Percentiles rank a stretch among this genome's conserved stretches.
phyloP scores from a whole-genome alignment of 805 yeast genomes.

The Candida gorgasii region DNA sequence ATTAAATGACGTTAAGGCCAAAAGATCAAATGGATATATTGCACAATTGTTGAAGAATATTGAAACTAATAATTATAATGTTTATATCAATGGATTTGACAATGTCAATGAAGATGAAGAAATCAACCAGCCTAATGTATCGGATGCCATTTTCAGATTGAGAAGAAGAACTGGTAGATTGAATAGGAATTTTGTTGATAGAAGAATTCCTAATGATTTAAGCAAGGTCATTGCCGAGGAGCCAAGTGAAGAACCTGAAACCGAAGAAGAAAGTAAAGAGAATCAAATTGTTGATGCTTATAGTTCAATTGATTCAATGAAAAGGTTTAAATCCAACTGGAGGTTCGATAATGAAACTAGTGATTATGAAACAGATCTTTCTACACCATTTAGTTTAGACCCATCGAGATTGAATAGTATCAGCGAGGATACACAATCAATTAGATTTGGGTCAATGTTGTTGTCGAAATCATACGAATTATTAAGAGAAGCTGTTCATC shows the following conservation, averaged over 20 bases:
- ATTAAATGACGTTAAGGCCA: slow-evolving; percentile 26
- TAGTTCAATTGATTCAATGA: slow-evolving; percentile 45
- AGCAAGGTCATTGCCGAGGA: slow-evolving; percentile 34
- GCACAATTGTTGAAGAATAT: slow-evolving; percentile 41
- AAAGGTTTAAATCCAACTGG: slow-evolving; percentile 63
- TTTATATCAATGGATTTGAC: slow-evolving; percentile 41
- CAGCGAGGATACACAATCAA: slow-evolving; percentile 81
- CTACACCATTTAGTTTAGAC: slow-evolving; percentile 63
- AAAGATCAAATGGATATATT: slow-evolving; percentile 32
- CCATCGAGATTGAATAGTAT: slow-evolving; percentile 84
- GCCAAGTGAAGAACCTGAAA: slow-evolving; percentile 20
- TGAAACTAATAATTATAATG: slow-evolving; percentile 38
- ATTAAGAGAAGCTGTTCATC: slow-evolving; percentile 70
- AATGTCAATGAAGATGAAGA: slow-evolving; percentile 7
- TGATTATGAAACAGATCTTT: slow-evolving; percentile 34
- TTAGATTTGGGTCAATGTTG: slow-evolving; percentile 89
- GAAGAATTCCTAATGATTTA: slow-evolving; percentile 51
- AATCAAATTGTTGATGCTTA: slow-evolving; percentile 38
- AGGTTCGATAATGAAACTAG: slow-evolving; percentile 61
- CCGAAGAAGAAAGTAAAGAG: slow-evolving; percentile 19
- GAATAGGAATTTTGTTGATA: slow-evolving; percentile 71
- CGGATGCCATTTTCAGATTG: slow-evolving; percentile 57
- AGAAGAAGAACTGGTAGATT: slow-evolving; percentile 76
- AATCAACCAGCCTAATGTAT: slow-evolving; percentile 29
- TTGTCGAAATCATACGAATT: slow-evolving; percentile 83